Base-by-base conservation (phyloP, 208 protist species). In the Acanthamoeba royreba region DNA sequence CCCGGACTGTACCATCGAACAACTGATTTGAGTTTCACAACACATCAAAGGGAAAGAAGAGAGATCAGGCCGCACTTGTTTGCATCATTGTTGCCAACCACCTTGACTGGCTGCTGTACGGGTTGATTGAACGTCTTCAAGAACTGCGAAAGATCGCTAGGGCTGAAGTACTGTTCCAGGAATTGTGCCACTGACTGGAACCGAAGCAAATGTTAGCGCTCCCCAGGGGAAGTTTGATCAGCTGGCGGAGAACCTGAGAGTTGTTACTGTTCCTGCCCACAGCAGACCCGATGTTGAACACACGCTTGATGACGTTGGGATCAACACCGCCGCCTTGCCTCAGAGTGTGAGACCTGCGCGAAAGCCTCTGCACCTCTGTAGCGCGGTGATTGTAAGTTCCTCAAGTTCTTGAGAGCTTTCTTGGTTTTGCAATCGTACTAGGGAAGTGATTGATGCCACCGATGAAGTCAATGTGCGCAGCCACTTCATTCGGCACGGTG, bases 391-490 rank as follows among this genome's bases (percentile, higher is more conserved):
- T 15, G 45, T 86, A 9, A 55, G 45, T 47, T 4, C 4, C 45
- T 28, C 22, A 40, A 3, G 74, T 61, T 28, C 22, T 28, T 61
- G n/a, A 61, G 19, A 61, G n/a, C 53, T 61, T 61, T 61, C 19
- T 61, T 61, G n/a, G 19, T 61, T 28, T 28, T 53, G n/a, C 13
- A 25, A 45, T 9, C 40, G 7, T 89, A 89, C 81, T 55, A 47
- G 81, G 81, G 81, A 89, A 89, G 81, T 63, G 81, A 47, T 89
- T 55, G 38, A 89, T 89, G 81, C 81, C 81, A 28, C 49, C 45
- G 31, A 89, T 89, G 52, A 66, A 89, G 81, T 89, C 81, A 40
- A 89, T 89, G 46, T 89, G 81, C 11, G 81, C 49, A 19, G 45
- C 46, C 46, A 89, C 81, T 17, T 89, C 4, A 2, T 33, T 11